Evolutionary conservation across 2,329 filamentous ascomycete species (phyloP), one percentile per base, ranked within the genome.

Genomic region (Lecanicillium sp.): DNA sequence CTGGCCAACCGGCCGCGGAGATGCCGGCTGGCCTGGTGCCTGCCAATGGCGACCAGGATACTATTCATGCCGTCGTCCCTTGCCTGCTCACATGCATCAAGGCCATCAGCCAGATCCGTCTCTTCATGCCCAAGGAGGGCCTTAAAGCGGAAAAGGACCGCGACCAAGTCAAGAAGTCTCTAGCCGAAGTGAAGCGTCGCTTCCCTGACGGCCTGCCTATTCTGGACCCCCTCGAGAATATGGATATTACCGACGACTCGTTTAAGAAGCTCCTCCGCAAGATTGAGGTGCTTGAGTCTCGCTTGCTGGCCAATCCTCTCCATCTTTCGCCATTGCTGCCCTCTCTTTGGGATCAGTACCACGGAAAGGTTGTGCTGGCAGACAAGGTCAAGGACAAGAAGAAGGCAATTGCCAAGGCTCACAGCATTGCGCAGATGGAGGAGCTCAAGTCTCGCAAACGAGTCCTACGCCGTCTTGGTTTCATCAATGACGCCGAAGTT

Each of bases 361-460:
- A 81, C 14, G 71, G 71, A 45, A 98, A 98, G 71, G 75, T 92
- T 17, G 75, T 78, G 36, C 61, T 94, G 11, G 69, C 68, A 13
- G 80, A 84, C 10, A 79, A 87, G 64, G 90, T 96, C 64, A 96
- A 94, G 67, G 77, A 77, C 15, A 80, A 84, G 52, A 94, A 94
- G 68, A 94, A 88, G 65, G 76, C 86, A 43, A 96, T 98, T 45
- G 70, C 77, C 17, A 82, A 84, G 48, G 89, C 88, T 0, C 78
- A 94, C 57, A 88, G 84, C 44, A 84, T 97, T 42, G 82, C 92
- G 42, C 90, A 98, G 60, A 74, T 97, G 46, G 92, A 98, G 52
- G 92, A 98, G 62, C 75, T 98, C 44, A 97, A 97, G 68, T 88
- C 86, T 46, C 83, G 92, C 45, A 98, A 96, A 69, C 84, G 92